phyloP scores from a whole-genome alignment of 345 rosid genomes.

The Odontarrhena argentea region DNA sequence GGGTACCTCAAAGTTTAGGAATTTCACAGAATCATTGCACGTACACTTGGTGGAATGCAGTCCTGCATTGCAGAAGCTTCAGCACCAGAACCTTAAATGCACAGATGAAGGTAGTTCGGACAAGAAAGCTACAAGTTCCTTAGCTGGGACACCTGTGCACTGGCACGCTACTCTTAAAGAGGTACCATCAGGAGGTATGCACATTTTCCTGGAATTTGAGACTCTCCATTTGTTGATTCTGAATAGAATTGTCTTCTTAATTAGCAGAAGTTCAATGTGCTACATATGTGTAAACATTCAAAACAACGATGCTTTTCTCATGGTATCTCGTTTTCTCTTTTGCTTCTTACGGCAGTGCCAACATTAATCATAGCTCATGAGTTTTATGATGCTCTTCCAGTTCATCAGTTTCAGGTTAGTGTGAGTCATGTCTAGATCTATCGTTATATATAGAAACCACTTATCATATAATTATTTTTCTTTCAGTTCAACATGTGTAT shows the following conservation, averaged over 20 bases:
- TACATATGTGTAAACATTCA: not conserved
- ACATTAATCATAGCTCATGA: slow-evolving; percentile 86
- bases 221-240: not conserved
- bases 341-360: slow-evolving; percentile 60
- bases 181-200: slow-evolving; percentile 84
- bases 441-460: not conserved
- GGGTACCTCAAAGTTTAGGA: slow-evolving; percentile 77
- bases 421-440: not conserved
- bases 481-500: slow-evolving; percentile 5
- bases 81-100: slow-evolving; percentile 67
- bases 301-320: slow-evolving; percentile 16
- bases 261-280: not conserved
- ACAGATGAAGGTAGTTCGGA: slow-evolving; percentile 46
- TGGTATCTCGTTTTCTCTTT: slow-evolving; percentile 20
- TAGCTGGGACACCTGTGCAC: slow-evolving; percentile 68
- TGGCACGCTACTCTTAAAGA: slow-evolving; percentile 84
- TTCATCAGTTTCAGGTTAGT: slow-evolving; percentile 95
- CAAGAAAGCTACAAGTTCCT: slow-evolving; percentile 50
- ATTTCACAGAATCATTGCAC: slow-evolving; percentile 77
- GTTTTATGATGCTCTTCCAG: slow-evolving; percentile 93
- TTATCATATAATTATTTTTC: not conserved
- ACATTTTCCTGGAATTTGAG: slow-evolving; percentile 23
- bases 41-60: slow-evolving; percentile 90
- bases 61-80: slow-evolving; percentile 76
- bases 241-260: not conserved